Base-by-base conservation (phyloP, 1,284 basidiomycete species). In the Cystodermella granulosa region DNA sequence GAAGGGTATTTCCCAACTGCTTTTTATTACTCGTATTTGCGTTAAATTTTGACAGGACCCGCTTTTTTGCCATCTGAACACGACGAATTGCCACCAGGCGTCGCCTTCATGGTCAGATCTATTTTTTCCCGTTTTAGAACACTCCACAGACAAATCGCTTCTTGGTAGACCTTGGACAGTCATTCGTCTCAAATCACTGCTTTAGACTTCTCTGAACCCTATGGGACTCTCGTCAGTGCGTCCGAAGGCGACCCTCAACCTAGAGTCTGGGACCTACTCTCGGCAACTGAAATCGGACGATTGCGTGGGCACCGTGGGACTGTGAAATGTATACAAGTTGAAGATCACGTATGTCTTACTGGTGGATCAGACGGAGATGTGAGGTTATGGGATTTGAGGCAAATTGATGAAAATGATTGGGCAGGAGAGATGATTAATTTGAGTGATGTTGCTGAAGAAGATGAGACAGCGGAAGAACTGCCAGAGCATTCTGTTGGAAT, bases 51-150 rank as follows among this genome's bases (percentile, higher is more conserved):
- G 51, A 53, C 55, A 84, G 88, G 92, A 1, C 94, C 95, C 1
- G 88, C 90, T 6, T 98, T 99, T 74, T 68, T 99, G 49, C 95
- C 95, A 2, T 95, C 91, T 14, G 96, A 98, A 65, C 96, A 99
- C 57, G 92, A 96, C 58, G 92, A 97, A 47, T 74, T 99, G 46
- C 96, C 95, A 4, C 81, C 84, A 5, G 91, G 91, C 3, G 83
- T 98, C 4, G 95, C 95, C 4, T 99, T 99, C 70, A 97, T 99
- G 93, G 90, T 90, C 65, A 52, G 67, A n/a, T n/a, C n/a, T n/a
- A n/a, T n/a, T 51, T 37, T 50, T 45, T 35, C 28, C 28, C 28
- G 24, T 42, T 31, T 21, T 47, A 17, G 42, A 34, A 53, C 4
- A 16, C 39, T 28, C 44, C 24, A 18, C 21, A 18, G 11, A 24